Percentiles rank a stretch among this genome's conserved stretches.
Conservation (phyloP, 2,329 filamentous ascomycete genomes). For the Pyrenophora tritici-repentis region DNA sequence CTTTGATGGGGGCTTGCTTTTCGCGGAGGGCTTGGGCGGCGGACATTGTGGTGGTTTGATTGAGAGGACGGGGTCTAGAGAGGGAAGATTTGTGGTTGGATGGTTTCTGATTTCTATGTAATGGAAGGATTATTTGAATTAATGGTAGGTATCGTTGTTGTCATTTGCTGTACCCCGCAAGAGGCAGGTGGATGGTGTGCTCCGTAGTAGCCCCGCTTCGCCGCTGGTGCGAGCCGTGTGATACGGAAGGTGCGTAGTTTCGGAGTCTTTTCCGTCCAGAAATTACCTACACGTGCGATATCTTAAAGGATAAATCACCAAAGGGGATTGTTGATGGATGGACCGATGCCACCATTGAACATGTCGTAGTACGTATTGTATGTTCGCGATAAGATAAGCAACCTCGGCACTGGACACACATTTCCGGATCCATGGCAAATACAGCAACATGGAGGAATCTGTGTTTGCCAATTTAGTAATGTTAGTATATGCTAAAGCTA, state of each 20-base stretch:
- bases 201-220: conserved; percentile 24
- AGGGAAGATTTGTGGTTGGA: background rate
- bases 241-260: conserved; percentile 15
- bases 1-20: conserved; percentile 57
- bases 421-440: too few species aligned
- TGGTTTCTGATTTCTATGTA: background rate
- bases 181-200: conserved; percentile 4
- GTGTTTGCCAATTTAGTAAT: too few species aligned
- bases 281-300: background rate
- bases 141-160: background rate
- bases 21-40: conserved; percentile 48
- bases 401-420: background rate
- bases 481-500: too few species aligned
- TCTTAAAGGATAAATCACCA: background rate
- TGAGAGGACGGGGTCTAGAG: background rate
- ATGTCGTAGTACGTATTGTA: background rate
- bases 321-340: background rate
- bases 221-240: conserved; percentile 22
- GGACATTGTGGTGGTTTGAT: conserved; percentile 26
- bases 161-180: conserved; percentile 24
- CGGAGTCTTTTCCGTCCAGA: background rate
- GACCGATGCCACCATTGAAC: background rate
- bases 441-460: too few species aligned
- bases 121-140: background rate
- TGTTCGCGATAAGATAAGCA: conserved; percentile 5